Conservation (phyloP, 1,284 basidiomycete species). For the Moniliophthora roreri region DNA sequence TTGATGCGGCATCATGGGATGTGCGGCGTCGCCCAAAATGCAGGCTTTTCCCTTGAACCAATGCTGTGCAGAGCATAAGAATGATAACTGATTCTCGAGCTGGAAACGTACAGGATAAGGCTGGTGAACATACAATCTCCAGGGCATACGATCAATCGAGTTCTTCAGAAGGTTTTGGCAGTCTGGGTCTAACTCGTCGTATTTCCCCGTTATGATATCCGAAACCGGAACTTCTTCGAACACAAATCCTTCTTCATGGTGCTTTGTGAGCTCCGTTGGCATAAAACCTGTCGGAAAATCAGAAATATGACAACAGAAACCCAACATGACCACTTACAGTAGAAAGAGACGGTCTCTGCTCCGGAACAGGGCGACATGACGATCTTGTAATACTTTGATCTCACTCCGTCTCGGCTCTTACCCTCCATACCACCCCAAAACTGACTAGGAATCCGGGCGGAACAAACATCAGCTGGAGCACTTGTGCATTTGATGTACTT, state of each 20-base stretch:
- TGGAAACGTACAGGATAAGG: conserved; percentile 25
- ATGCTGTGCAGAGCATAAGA: conserved; percentile 12
- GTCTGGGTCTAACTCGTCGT: conserved; percentile 30
- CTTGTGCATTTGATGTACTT: conserved; percentile 7
- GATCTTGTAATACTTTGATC: conserved; percentile 35
- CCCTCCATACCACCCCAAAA: conserved; percentile 31
- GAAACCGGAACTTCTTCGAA: conserved; percentile 30
- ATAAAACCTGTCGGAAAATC: conserved; percentile 27
- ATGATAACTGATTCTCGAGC: not conserved
- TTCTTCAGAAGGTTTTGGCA: conserved; percentile 28
- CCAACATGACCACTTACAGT: conserved; percentile 20
- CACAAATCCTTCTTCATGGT: conserved; percentile 31
- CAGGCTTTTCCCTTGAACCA: conserved; percentile 30
- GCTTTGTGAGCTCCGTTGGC: conserved; percentile 33
- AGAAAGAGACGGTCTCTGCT: conserved; percentile 31
- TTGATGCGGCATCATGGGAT: conserved; percentile 35
- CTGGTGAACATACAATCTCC: conserved; percentile 33
- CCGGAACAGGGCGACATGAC: conserved; percentile 33
- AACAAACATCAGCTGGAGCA: not conserved
- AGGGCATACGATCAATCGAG: conserved; percentile 34
- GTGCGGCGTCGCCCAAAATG: conserved; percentile 32
- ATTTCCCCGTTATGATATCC: conserved; percentile 29
- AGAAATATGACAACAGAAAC: not conserved
- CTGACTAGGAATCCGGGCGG: conserved; percentile 21
- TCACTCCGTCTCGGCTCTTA: conserved; percentile 20